Evolutionary conservation across 2,329 filamentous ascomycete species (phyloP), one percentile per base, ranked within the genome.

Genomic region (Cadophora sp.): DNA sequence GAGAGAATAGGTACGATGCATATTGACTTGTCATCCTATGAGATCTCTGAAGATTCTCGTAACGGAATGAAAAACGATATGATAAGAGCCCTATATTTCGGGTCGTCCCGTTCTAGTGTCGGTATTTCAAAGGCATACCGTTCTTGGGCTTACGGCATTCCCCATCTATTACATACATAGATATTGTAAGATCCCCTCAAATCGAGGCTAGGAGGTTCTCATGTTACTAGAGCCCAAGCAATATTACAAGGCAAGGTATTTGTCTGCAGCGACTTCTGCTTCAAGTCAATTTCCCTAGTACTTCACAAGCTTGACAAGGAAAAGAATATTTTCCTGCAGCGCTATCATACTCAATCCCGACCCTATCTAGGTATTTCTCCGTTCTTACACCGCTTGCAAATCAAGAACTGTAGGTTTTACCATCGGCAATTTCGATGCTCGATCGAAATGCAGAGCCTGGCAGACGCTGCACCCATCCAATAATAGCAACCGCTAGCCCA

Each of bases 101-200:
- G 62, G 22, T 64, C 62, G 50, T 64, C 50, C 62, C 62, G 62
- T 58, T 22, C 41, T 47, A 33, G 56, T 45, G 56, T 59, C 39
- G 56, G 22, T 43, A 45, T 45, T 45, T 41, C 5, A 56, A 39
- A 33, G 27, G 4, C 16, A 33, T 53, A 9, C 41, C 36, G 36
- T 8, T 39, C 8, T 9, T n/a, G n/a, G n/a, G 7, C 6, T 39
- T 7, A 4, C 36, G 36, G 6, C 11, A 13, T 13, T n/a, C 43
- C 11, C 36, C 36, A 39, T 39, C 36, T 39, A 11, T 39, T 13
- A 39, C 30, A 33, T 33, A 33, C 30, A 5, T n/a, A n/a, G 6
- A 30, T 6, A 30, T 39, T 39, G 36, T 39, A 39, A 39, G 43
- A 45, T 18, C 43, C 43, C 43, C 6, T 45, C 6, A 6, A 8